Base-by-base conservation (phyloP, 345 rosid species). In the Stellera chamaejasme region DNA sequence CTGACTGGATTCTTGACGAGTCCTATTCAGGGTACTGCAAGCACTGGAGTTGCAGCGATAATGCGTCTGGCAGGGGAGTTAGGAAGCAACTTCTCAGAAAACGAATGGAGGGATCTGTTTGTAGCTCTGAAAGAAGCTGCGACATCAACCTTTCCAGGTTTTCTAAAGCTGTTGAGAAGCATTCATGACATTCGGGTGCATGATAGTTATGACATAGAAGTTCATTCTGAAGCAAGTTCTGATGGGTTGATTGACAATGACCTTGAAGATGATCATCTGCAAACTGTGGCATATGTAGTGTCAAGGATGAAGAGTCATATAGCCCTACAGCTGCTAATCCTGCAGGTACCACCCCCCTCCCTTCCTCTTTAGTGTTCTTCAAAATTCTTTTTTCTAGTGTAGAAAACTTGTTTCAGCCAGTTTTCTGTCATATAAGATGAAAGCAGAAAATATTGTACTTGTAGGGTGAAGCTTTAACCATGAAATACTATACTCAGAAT, bases 251-350 rank as follows among this genome's bases (percentile, higher is more conserved):
- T 73, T 45, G 60, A 59, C 43, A 75, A 70, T 51, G 81, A 80
- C 46, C 58, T 88, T 11, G 87, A 82, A 60, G 88, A 86, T 59
- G 91, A 82, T 66, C 77, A 67, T 76, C 80, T 92, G 56, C 89
- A 84, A 67, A 81, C 86, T 45, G 77, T 79, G 67, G 79, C 91
- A 19, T 81, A 82, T 66, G 87, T 92, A 71, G 74, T 81, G 59
- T 84, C 94, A 41, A 83, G 93, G 69, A 78, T 79, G 74, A 92
- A 86, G 79, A 75, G 84, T 77, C 91, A 88, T 66, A 81, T 88
- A 41, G 64, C 88, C 1, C 68, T 81, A 55, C 98, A 88, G 74
- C 83, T 92, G 55, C 88, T 79, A 41, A 73, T 82, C 56, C 49
- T 79, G 43, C 93, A 84, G 93, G 98, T 92, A 41, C 61, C 43